Evolutionary conservation across 2,329 filamentous ascomycete genomes (phyloP).

Genomic region (Trichoderma simmonsii): DNA sequence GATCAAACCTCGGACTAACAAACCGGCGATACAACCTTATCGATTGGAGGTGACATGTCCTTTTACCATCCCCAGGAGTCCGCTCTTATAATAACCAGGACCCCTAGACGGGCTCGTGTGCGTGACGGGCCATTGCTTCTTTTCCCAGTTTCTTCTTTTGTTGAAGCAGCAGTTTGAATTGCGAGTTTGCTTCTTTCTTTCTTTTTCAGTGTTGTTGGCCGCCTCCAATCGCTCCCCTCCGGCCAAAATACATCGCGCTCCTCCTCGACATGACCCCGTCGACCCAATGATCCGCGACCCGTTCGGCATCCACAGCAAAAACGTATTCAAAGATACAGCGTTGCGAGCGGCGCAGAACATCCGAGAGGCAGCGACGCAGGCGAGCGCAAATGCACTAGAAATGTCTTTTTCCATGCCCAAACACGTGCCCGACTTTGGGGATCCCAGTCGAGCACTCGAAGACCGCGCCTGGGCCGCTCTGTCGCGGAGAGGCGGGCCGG

Average conservation of each 20-base stretch:
- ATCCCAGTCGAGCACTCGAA: slow-evolving; percentile 62
- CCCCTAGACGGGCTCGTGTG: slow-evolving; percentile 16
- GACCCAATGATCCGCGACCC: slow-evolving; percentile 42
- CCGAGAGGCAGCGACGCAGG: slow-evolving; percentile 48
- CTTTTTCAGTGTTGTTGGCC: not conserved
- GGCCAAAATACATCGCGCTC: not conserved
- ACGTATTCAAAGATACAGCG: slow-evolving; percentile 49
- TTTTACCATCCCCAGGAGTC: slow-evolving; percentile 6
- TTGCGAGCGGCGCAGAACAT: slow-evolving; percentile 44
- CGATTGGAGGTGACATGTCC: slow-evolving; percentile 19
- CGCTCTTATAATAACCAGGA: not conserved
- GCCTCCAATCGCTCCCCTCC: not conserved
- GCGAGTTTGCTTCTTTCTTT: not conserved
- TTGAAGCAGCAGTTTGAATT: not conserved
- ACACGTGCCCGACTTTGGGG: slow-evolving; percentile 66
- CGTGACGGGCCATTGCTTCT: not conserved
- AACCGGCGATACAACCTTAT: slow-evolving; percentile 14
- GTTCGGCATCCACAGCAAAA: slow-evolving; percentile 43
- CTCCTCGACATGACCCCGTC: slow-evolving; percentile 30
- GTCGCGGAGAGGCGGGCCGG: slow-evolving; percentile 35
- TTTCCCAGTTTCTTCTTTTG: not conserved
- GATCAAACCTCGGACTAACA: not conserved
- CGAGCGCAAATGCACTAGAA: slow-evolving; percentile 47
- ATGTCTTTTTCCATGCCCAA: slow-evolving; percentile 67
- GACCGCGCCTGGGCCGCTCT: slow-evolving; percentile 62